A percentile compares a stretch with the other conserved stretches of the same genome.
Evolutionary conservation across 441 rosid genomes (phyloP).

Genomic region (Euphorbia schlechtendalii): DNA sequence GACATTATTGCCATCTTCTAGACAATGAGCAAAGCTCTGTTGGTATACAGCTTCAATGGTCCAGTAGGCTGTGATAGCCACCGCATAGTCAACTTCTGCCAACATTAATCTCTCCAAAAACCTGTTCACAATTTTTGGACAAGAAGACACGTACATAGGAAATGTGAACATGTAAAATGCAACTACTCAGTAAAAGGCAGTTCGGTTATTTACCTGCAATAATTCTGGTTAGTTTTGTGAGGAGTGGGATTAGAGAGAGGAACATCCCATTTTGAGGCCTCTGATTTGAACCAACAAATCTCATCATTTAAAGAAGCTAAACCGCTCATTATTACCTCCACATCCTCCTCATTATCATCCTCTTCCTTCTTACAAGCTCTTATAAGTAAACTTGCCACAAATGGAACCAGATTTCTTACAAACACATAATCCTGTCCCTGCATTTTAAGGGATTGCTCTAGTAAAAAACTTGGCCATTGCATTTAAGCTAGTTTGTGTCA

Average conservation of each 20-base stretch:
- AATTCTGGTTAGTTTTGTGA: conserved; percentile 40
- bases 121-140: conserved; percentile 17
- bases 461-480: background rate
- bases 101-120: conserved; percentile 50
- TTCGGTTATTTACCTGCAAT: conserved; percentile 39
- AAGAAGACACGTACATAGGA: background rate
- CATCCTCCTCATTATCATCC: conserved; percentile 28
- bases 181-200: too few relatives aligned
- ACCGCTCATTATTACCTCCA: conserved; percentile 55
- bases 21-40: conserved; percentile 59
- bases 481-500: too few relatives aligned
- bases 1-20: conserved; percentile 40
- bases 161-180: background rate
- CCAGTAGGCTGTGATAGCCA: conserved; percentile 54
- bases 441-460: background rate
- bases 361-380: conserved; percentile 51
- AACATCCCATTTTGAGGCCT: conserved; percentile 55
- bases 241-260: conserved; percentile 35
- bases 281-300: conserved; percentile 56
- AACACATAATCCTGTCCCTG: conserved; percentile 75
- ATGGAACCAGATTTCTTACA: conserved; percentile 51
- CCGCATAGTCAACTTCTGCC: conserved; percentile 42
- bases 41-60: conserved; percentile 63
- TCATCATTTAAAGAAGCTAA: conserved; percentile 51
- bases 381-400: conserved; percentile 50